Conservation (phyloP, 2,329 filamentous ascomycete species). For the Mycosphaerella sp. region DNA sequence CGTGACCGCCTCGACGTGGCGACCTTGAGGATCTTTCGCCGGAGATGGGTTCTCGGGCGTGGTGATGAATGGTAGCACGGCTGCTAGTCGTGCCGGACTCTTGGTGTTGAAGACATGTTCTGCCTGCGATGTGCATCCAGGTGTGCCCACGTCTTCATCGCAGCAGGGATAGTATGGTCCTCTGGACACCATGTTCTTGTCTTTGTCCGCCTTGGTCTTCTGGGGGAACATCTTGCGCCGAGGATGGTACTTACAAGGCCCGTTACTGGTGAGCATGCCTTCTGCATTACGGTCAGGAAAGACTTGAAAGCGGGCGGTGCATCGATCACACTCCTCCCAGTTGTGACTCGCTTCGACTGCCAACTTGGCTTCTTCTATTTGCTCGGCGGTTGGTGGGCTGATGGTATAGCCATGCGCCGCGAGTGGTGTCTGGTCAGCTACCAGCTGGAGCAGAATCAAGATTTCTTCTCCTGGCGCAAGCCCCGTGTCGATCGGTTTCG, state of each 20-base stretch:
- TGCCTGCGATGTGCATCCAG: conserved; percentile 65
- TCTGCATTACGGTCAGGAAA: conserved; percentile 76
- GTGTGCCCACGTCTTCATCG: conserved; percentile 63
- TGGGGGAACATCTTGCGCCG: conserved; percentile 59
- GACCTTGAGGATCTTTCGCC: conserved; percentile 33
- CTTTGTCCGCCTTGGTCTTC: conserved; percentile 50
- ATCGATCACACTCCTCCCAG: conserved; percentile 87
- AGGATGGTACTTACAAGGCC: conserved; percentile 74
- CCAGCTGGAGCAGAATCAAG: conserved; percentile 53
- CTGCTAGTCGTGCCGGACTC: conserved; percentile 67
- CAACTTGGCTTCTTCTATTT: conserved; percentile 59
- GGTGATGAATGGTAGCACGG: conserved; percentile 68
- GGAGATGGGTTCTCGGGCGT: conserved; percentile 62
- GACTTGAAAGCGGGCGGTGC: conserved; percentile 78
- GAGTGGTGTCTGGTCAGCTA: conserved; percentile 58
- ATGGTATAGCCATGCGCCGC: conserved; percentile 69
- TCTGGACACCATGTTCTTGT: conserved; percentile 41
- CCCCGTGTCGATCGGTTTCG: conserved; percentile 57
- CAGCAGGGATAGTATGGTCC: conserved; percentile 72
- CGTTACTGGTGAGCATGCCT: conserved; percentile 72
- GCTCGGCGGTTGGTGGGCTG: conserved; percentile 55
- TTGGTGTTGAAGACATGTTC: conserved; percentile 85
- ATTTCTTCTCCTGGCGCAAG: conserved; percentile 63
- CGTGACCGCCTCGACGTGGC: conserved; percentile 56
- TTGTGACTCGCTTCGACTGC: conserved; percentile 62